Conservation (phyloP, 2,329 filamentous ascomycete genomes). For the Hypoxylon sp. region DNA sequence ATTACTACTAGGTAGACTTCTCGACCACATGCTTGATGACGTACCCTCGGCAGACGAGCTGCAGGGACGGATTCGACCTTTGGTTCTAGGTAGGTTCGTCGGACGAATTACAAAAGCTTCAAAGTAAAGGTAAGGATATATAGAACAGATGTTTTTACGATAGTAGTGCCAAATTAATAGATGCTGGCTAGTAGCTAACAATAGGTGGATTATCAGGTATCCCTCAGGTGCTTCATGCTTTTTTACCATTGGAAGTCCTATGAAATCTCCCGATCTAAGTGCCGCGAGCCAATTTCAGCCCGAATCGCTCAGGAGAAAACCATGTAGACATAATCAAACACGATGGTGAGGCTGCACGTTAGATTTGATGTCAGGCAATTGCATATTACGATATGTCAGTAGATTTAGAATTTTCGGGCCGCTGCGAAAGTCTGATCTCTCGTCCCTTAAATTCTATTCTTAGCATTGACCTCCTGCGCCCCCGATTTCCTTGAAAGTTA, state of each 20-base stretch:
- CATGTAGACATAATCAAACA: not conserved
- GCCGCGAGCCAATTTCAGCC: not conserved
- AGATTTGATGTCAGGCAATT: slow-evolving; percentile 5
- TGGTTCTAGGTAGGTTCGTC: not conserved
- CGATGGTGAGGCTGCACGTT: slow-evolving; percentile 7
- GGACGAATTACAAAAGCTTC: not conserved
- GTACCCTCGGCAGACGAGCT: slow-evolving; percentile 27
- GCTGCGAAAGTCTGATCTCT: slow-evolving; percentile 27
- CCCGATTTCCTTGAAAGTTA: not conserved
- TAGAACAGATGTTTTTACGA: not conserved
- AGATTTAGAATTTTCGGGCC: slow-evolving; percentile 22
- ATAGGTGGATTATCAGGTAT: not conserved
- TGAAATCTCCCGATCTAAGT: not conserved
- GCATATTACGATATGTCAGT: not conserved
- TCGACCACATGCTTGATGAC: slow-evolving; percentile 26
- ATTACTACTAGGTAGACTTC: slow-evolving; percentile 1
- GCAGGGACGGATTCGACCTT: slow-evolving; percentile 26
- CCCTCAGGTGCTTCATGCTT: too few relatives aligned
- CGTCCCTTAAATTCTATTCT: slow-evolving; percentile 23
- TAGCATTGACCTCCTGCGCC: slow-evolving; percentile 16
- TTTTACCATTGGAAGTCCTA: too few relatives aligned
- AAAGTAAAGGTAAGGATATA: not conserved
- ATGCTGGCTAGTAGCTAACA: not conserved
- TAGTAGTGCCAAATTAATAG: not conserved
- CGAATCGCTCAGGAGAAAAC: not conserved